Conservation (phyloP, 257 asterid species). For the Nicotiana otophora region DNA sequence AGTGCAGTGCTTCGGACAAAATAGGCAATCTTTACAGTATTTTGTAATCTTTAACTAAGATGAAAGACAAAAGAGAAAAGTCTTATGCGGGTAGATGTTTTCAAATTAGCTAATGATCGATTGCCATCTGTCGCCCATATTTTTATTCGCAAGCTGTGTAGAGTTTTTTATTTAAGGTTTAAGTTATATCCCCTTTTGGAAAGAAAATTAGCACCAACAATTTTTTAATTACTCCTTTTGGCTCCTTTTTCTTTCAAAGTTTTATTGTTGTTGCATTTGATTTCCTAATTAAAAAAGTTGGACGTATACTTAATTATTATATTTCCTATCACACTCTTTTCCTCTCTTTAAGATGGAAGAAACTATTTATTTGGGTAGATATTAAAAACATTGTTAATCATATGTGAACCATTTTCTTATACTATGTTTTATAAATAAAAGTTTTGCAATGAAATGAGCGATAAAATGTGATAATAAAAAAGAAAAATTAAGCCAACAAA, state of each 20-base stretch:
- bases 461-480: neutral
- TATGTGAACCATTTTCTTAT: neutral
- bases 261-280: neutral
- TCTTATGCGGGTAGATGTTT: constrained; percentile 10
- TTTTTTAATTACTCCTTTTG: neutral
- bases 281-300: neutral
- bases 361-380: neutral
- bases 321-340: neutral
- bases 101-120: neutral
- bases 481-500: neutral
- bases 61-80: constrained; percentile 12
- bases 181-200: neutral
- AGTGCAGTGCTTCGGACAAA: neutral
- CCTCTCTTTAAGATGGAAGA: neutral
- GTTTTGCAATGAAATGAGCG: neutral
- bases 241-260: constrained; percentile 1
- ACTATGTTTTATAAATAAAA: no score
- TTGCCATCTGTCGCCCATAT: neutral
- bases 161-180: neutral
- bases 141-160: neutral
- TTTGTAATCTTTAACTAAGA: neutral
- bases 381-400: neutral
- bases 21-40: neutral
- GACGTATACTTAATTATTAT: neutral
- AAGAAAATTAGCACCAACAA: neutral